Evolutionary conservation across 2,329 filamentous ascomycete species (phyloP).

Genomic region (Pseudocercospora fuligena): DNA sequence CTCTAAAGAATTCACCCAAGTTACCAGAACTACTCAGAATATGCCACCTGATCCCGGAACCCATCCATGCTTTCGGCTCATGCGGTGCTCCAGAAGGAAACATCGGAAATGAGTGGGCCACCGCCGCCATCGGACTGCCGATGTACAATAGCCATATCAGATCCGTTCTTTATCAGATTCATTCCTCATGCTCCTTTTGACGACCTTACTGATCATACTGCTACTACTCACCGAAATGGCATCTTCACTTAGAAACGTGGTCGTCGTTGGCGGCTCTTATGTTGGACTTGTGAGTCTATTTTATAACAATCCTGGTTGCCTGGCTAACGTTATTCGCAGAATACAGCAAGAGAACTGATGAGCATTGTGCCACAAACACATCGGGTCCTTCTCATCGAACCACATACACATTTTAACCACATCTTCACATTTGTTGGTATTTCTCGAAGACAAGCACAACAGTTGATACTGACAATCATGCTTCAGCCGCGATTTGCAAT

Average conservation of each 20-base stretch:
- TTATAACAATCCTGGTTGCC: too few species aligned
- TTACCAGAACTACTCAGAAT: background rate
- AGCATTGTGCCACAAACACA: constrained; percentile 22
- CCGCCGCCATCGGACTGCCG: background rate
- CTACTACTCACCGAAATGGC: constrained; percentile 12
- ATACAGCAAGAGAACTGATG: constrained; percentile 27
- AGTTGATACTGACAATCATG: background rate
- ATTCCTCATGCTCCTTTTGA: background rate
- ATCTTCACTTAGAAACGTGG: constrained; percentile 26
- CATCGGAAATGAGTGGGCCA: constrained; percentile 1
- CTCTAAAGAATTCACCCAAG: background rate
- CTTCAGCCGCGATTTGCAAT: constrained; percentile 29
- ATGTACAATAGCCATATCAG: background rate
- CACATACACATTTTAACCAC: constrained; percentile 30
- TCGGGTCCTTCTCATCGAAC: constrained; percentile 30
- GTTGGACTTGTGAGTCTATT: constrained; percentile 25
- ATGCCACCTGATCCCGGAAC: background rate
- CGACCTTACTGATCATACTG: background rate
- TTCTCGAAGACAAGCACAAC: background rate
- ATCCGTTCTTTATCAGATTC: background rate
- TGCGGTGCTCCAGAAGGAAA: background rate
- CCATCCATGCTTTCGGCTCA: background rate
- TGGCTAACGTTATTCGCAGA: constrained; percentile 13
- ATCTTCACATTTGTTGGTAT: constrained; percentile 30
- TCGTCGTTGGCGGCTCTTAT: constrained; percentile 31